Base-by-base conservation (phyloP, 177 flowering plant genomes). In the Telopea speciosissima region DNA sequence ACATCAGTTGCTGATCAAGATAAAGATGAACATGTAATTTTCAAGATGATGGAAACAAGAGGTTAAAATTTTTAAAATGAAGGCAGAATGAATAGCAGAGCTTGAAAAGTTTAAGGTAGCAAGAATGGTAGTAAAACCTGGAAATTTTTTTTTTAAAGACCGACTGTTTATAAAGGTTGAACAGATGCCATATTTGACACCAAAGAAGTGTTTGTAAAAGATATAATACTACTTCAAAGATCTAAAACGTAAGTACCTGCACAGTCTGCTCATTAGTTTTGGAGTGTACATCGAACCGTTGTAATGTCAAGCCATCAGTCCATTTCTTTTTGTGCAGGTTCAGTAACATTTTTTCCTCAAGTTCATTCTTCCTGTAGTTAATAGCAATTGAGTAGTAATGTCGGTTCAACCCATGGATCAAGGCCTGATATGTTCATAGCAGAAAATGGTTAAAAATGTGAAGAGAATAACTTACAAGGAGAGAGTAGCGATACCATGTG, bases 291-390 rank as follows among this genome's bases (percentile, higher is more conserved):
- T 94, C 97, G 81, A 94, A 92, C 5, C 85, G 86, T 69, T 81
- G 81, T 19, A 94, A 88, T 5, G 96, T 88, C 80, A 92, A 77
- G 26, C 98, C 98, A 84, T 93, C 98, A 8, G 98, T 90, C 98
- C 98, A 93, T 78, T 93, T 93, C 87, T 93, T 93, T 87, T 93
- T 93, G 83, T 92, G 96, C 64, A 93, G 90, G 77, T 93, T 93
- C 63, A 94, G 82, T 49, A 94, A 72, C 98, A 94, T 94, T 80
- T 94, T 94, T 80, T 94, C 98, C 84, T 94, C 98, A 10, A 94
- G 96, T 73, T 94, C 97, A 79, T 94, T 94, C 85, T 94, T 94
- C 82, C 98, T 83, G 78, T 94, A 94, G 36, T 92, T 94, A 33
- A 94, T 94, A 73, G 98, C 98, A 74, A 90, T 90, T 2, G 98